Evolutionary conservation across 306 rosid species (phyloP), one percentile per base, ranked within the genome.

Genomic region (Lablab purpureus): DNA sequence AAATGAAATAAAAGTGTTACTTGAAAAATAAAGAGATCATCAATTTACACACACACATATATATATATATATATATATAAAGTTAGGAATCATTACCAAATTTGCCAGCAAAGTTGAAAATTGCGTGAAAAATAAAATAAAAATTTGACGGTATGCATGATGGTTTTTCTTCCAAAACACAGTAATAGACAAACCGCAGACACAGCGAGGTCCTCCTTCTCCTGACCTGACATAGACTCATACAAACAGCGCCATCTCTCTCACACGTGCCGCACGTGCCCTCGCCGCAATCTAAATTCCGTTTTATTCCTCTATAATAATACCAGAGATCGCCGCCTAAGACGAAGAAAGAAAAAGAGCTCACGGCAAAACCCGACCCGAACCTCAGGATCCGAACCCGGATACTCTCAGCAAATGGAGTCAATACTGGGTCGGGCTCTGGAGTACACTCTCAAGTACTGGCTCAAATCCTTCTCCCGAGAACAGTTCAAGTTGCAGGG

Each of bases 401-500:
- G 49, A 13, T 43, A 43, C 43, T 68, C 80, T 40, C 64, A 43
- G 15, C 49, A 22, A 47, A 81, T 94, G 98, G 98, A 94, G 85
- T 89, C 98, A 18, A 88, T 94, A 67, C 80, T 94, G 58, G 98
- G 91, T 41, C 85, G 89, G 18, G 97, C 98, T 30, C 84, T 94
- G 36, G 98, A 94, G 84, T 92, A 94, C 87, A 94, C 97, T 52
- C 97, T 94, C 79, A 94, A 92, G 88, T 94, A 94, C 72, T 94
- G 97, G 98, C 84, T 94, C 79, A 94, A 90, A 82, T 94, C 98
- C 32, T 94, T 92, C 90, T 84, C 97, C 60, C 74, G 97, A 41
- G 98, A 94, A 32, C 98, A 94, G 87, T 94, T 94, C 89, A 92
- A 94, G 88, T 78, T 88, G 79, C 97, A 92, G 55, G 98, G 98